phyloP scores from a whole-genome alignment of 352 stramenopile species.

The Sclerospora graminicola region DNA sequence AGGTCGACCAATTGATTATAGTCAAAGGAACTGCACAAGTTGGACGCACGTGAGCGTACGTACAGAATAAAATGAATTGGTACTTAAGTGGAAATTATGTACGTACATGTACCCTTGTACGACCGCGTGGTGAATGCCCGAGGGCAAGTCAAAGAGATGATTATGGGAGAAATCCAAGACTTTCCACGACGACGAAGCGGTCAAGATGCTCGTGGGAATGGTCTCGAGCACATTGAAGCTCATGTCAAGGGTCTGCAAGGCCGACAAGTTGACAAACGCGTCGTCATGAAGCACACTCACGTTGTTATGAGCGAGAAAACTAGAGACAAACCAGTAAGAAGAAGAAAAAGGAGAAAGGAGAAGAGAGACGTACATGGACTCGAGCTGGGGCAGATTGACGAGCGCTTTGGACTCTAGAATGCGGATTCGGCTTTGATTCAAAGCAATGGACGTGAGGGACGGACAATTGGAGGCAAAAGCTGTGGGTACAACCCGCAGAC shows the following conservation, averaged over 20 bases:
- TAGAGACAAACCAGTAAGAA: conserved; percentile 13
- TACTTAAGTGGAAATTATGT: no score
- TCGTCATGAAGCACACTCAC: conserved; percentile 28
- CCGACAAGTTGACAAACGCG: conserved; percentile 35
- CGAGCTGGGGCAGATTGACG: conserved; percentile 27
- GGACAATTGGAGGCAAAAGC: conserved; percentile 29
- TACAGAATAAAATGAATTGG: no score
- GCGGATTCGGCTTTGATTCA: conserved; percentile 38
- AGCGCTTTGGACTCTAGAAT: conserved; percentile 35
- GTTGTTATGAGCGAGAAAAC: conserved; percentile 33
- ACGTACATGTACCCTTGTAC: conserved; percentile 51
- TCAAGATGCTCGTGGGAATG: conserved; percentile 30
- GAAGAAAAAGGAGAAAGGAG: no score
- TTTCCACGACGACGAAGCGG: conserved; percentile 38
- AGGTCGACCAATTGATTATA: conserved; percentile 54
- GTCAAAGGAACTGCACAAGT: conserved; percentile 44
- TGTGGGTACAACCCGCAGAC: conserved; percentile 24
- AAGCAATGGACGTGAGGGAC: conserved; percentile 23
- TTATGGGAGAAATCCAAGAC: conserved; percentile 48
- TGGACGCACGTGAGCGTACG: background rate
- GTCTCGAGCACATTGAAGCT: conserved; percentile 39
- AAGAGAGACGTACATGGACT: conserved; percentile 25
- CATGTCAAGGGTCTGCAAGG: conserved; percentile 43
- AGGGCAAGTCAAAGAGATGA: conserved; percentile 24
- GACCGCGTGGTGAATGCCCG: conserved; percentile 24